These are phyloP conservation scores for Cymodocea nodosa DNA, from an alignment of 116 monocot species.

Conservation along the genomic window DNA sequence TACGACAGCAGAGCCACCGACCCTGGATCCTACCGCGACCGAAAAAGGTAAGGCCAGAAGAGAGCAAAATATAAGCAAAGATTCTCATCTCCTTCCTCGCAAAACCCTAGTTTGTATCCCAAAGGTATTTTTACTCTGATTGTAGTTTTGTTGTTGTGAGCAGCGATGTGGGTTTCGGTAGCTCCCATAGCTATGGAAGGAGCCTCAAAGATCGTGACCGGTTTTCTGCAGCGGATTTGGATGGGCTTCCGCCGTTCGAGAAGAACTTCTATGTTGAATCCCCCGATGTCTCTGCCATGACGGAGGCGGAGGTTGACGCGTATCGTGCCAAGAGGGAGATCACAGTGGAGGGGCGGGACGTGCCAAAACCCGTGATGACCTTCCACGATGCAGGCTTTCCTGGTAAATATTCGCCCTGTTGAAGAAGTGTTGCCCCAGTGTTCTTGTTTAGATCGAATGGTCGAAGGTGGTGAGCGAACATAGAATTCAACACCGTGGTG, in stretches of 20 bases:
- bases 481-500: no score
- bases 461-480: no score
- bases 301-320: constrained; percentile 64
- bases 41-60: constrained; percentile 46
- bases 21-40: constrained; percentile 71
- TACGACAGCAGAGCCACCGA: constrained; percentile 78
- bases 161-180: constrained; percentile 55
- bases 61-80: not conserved
- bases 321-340: constrained; percentile 72
- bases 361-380: constrained; percentile 67
- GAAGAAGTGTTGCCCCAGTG: not conserved
- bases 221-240: constrained; percentile 24
- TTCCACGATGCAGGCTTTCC: constrained; percentile 78
- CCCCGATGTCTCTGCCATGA: constrained; percentile 64
- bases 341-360: constrained; percentile 84
- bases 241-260: constrained; percentile 79
- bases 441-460: not conserved
- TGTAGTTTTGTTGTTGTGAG: not conserved
- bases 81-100: no score
- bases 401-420: constrained; percentile 22
- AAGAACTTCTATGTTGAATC: constrained; percentile 97
- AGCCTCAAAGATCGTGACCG: constrained; percentile 27
- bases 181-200: constrained; percentile 25
- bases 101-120: not conserved
- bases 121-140: not conserved